Evolutionary conservation across 192 early-diverging fungal genomes (phyloP), one percentile per base, ranked within the genome.

Genomic region (Umbelopsis isabellina): DNA sequence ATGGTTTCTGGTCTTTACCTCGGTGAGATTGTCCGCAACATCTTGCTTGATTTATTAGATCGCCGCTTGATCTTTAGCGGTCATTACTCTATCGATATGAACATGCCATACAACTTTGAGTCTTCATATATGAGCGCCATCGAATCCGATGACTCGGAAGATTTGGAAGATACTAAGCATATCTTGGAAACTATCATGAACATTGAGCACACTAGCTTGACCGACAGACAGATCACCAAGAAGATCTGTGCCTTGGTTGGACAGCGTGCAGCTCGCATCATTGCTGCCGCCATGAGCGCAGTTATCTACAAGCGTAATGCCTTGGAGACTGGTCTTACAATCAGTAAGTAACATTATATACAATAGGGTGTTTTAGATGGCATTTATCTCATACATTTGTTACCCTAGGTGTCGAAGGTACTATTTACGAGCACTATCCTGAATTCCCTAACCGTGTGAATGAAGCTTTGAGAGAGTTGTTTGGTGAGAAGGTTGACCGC

Each of bases 1-100:
- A 89, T 96, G 85, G 91, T 97, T 50, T 92, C 94, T 30, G 95
- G 95, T 12, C 84, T 97, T 73, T 99, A 97, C 73, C 83, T 99
- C 8, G 97, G 97, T 65, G 95, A 99, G 73, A 88, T 99, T 37
- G 78, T 84, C 3, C 91, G 95, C 12, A 85, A 88, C 45, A 84
- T 92, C 68, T 69, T 97, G 25, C 71, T 96, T 50, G 86, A 97
- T 66, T 83, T 99, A 44, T 82, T 94, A 37, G 90, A 93, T 72
- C 89, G 88, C 70, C 87, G 90, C 35, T 78, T 95, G 41, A 80
- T 99, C 37, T 97, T 96, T 72, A 55, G 75, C 66, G 91, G 90
- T 41, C 73, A 83, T 22, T 86, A 82, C 58, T 87, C 89, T 4
- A 71, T 81, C 35, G 81, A 85, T 20, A 53, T 95, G n/a, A 88